Evolutionary conservation across 1,139 yeast species (phyloP), one percentile per base, ranked within the genome.

Genomic region (Trichomonascaceae sp.): DNA sequence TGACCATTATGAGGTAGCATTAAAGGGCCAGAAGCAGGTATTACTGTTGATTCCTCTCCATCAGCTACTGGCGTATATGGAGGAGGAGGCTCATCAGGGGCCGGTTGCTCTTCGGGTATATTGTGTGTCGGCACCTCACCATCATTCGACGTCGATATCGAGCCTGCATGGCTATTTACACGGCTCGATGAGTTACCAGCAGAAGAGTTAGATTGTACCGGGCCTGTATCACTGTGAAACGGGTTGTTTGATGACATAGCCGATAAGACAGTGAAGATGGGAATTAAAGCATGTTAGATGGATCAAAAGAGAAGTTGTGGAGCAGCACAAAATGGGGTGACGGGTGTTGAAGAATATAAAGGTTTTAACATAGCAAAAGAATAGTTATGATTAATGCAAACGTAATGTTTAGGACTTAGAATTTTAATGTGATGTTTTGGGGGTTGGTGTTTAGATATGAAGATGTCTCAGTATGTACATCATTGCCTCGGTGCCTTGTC

Each of bases 71-170:
- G 58, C 4, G 61, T 58, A 49, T 64, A 64, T 19, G 67, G 64
- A 38, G 67, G 67, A 38, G 66, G 67, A 7, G 60, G 59, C 43
- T 63, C 66, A 49, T 57, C 56, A 4, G 64, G 62, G 17, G 47
- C 44, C 18, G 49, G 22, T 43, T 58, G 57, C 43, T 59, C 64
- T 17, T 63, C 62, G 17, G 63, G 61, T 20, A 57, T 49, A 10
- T 20, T 20, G 15, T 15, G 17, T 24, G 39, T 32, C 17, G 58
- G 41, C 13, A 43, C 18, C 13, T 27, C 32, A 7, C 12, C 2
- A 2, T 27, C 32, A 10, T 20, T 20, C 8, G 15, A 15, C 20
- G 39, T 41, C 12, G 58, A 38, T 17, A 43, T 12, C 10, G 55
- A 15, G 50, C 45, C 18, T 43, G 27, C 41, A 18, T 49, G 39